A percentile compares a stretch with the other conserved stretches of the same genome.
phyloP scores from a whole-genome alignment of 345 rosid genomes.

The Reutealis trisperma region DNA sequence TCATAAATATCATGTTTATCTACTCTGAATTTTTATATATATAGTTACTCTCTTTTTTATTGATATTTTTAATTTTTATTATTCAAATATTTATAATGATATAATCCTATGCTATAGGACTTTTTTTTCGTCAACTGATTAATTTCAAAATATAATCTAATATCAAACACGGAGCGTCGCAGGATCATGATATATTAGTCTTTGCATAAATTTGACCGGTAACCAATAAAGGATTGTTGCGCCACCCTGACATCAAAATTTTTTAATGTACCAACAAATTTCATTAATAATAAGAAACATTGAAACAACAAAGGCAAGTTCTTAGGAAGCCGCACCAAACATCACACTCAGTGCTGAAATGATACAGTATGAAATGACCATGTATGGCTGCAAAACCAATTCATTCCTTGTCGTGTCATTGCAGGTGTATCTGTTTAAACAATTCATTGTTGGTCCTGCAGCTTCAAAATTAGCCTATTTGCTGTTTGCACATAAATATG shows the following conservation, averaged over 20 bases:
- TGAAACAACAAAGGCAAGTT: neutral
- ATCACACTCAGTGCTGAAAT: neutral
- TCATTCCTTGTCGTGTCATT: constrained; percentile 3
- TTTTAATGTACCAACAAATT: too few relatives aligned
- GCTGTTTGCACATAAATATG: neutral
- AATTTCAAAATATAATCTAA: too few relatives aligned
- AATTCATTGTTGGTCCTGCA: neutral
- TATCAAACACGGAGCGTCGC: too few relatives aligned
- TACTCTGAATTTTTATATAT: too few relatives aligned
- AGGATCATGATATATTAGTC: too few relatives aligned
- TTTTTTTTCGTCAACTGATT: too few relatives aligned
- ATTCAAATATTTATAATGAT: too few relatives aligned
- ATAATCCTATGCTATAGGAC: too few relatives aligned
- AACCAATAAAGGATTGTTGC: neutral
- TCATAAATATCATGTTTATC: too few relatives aligned
- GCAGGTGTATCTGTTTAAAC: constrained; percentile 4
- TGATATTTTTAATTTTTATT: too few relatives aligned
- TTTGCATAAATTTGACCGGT: neutral
- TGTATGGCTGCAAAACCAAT: constrained; percentile 16
- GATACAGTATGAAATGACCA: neutral
- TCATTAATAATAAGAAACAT: neutral
- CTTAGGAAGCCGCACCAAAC: neutral
- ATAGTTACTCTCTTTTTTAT: too few relatives aligned
- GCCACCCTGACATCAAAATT: neutral
- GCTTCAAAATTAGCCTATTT: neutral